Evolutionary conservation across 2,329 filamentous ascomycete species (phyloP), one percentile per base, ranked within the genome.

Genomic region (Fusarium torreyae): DNA sequence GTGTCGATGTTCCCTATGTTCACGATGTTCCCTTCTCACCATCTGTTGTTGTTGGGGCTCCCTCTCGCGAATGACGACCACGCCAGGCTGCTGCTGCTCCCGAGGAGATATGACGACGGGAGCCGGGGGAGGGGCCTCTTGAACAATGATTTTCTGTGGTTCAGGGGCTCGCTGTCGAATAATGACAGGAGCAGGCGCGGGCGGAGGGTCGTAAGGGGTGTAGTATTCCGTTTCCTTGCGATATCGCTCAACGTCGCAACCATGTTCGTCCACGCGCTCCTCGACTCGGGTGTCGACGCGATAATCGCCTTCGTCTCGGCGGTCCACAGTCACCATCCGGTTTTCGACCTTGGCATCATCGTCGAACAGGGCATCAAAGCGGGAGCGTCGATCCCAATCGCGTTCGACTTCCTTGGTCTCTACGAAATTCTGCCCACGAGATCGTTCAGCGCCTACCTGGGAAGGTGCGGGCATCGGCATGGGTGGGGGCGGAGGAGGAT

Each of bases 181-280:
- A 56, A 89, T 81, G 63, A 89, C 84, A 7, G 87, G 87, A 18
- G 71, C 56, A 36, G 73, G 72, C 3, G 82, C 75, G 6, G 82
- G 82, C 11, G 83, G 78, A 14, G 85, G 84, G 22, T 86, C 81
- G 26, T 83, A 80, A 5, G 84, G 84, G 44, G 84, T 80, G 72
- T 86, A 91, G 75, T 89, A 90, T 69, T 91, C 88, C 4, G 87
- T 88, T 75, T 91, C 88, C 76, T 85, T 86, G 72, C 85, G 85
- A 73, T 88, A 89, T 74, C 83, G 84, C 75, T 90, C 88, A 42
- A 89, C 73, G 18, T 89, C 86, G 57, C 81, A 82, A 44, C 82
- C 81, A 22, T 76, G 76, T 24, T 86, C 84, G 44, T 85, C 84
- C 28, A 82, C 78, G 48, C 82, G 82, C 68, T 87, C 85, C 56